Evolutionary conservation across 768 basidiomycete genomes (phyloP).

Genomic region (Pluteus cervinus): DNA sequence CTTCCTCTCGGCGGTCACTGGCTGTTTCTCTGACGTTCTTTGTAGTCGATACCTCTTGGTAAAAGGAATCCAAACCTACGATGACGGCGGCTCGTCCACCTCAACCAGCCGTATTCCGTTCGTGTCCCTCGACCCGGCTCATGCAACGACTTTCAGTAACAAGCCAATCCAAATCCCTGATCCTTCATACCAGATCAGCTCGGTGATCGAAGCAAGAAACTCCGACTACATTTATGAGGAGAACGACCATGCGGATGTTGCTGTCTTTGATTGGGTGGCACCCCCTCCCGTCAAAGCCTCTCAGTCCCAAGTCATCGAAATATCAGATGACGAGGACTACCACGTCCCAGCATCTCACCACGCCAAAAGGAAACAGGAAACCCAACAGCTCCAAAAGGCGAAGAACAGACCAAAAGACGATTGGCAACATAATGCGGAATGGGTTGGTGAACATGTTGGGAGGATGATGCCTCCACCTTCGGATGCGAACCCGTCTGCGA

Average conservation of each 20-base stretch:
- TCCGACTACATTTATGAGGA: conserved; percentile 35
- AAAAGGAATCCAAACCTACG: conserved; percentile 28
- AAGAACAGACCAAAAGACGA: conserved; percentile 30
- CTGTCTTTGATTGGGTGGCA: conserved; percentile 31
- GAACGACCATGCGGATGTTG: conserved; percentile 44
- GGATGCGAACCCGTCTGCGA: conserved; percentile 47
- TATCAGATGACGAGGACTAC: conserved; percentile 27
- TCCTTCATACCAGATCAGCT: conserved; percentile 47
- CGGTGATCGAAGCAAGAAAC: conserved; percentile 34
- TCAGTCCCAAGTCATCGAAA: conserved; percentile 13
- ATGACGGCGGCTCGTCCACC: too few relatives aligned
- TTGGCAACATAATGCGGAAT: conserved; percentile 49
- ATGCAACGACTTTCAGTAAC: conserved; percentile 33
- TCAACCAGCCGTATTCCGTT: conserved; percentile 23
- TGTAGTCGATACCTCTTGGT: conserved; percentile 60
- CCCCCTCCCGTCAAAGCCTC: conserved; percentile 10
- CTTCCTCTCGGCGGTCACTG: neutral
- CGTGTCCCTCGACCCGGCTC: conserved; percentile 43
- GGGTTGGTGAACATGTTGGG: conserved; percentile 37
- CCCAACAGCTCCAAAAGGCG: conserved; percentile 12
- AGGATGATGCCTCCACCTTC: conserved; percentile 56
- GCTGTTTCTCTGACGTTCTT: neutral
- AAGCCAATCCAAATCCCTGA: conserved; percentile 47
- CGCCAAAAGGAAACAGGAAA: conserved; percentile 11
- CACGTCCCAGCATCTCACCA: conserved; percentile 11